Evolutionary conservation across 2,329 filamentous ascomycete genomes (phyloP).

Genomic region (Alternaria hordeiaustralica): DNA sequence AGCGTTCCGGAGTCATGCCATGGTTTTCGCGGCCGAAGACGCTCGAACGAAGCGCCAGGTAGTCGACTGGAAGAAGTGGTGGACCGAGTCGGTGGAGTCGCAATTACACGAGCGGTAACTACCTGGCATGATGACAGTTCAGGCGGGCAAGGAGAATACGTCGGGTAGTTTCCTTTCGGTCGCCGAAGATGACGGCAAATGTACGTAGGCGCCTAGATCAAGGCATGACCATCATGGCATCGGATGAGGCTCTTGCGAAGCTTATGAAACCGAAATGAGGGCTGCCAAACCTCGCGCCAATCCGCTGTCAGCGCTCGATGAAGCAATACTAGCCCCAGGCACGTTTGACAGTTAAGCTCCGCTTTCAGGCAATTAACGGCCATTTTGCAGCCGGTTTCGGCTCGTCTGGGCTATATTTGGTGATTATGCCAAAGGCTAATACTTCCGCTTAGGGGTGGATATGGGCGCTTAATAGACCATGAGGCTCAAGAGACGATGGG

Average conservation of each 20-base stretch:
- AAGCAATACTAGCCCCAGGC: slow-evolving; percentile 19
- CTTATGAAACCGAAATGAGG: slow-evolving; percentile 22
- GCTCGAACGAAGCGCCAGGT: slow-evolving; percentile 73
- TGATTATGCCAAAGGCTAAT: slow-evolving; percentile 33
- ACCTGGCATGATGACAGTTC: slow-evolving; percentile 2
- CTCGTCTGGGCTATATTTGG: slow-evolving; percentile 45
- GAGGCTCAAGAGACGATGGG: slow-evolving; percentile 36
- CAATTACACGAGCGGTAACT: slow-evolving; percentile 20
- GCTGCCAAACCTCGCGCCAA: slow-evolving; percentile 19
- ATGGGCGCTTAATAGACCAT: slow-evolving; percentile 41
- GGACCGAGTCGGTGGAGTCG: slow-evolving; percentile 63
- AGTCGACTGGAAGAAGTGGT: slow-evolving; percentile 79
- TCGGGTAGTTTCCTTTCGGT: slow-evolving; percentile 1
- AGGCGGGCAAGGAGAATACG: slow-evolving; percentile 2
- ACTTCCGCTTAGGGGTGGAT: slow-evolving; percentile 16
- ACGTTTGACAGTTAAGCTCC: slow-evolving; percentile 30
- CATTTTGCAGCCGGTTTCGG: slow-evolving; percentile 28
- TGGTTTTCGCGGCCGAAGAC: slow-evolving; percentile 94
- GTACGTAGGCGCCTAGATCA: slow-evolving; percentile 38
- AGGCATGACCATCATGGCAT: slow-evolving; percentile 25
- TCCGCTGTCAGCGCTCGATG: slow-evolving; percentile 21
- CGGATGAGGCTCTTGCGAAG: slow-evolving; percentile 25
- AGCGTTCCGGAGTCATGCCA: slow-evolving; percentile 83
- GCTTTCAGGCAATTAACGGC: slow-evolving; percentile 38
- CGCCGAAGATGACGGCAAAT: slow-evolving; percentile 10